Conservation (phyloP, 345 rosid genomes). For the Euphorbia tirucalli region DNA sequence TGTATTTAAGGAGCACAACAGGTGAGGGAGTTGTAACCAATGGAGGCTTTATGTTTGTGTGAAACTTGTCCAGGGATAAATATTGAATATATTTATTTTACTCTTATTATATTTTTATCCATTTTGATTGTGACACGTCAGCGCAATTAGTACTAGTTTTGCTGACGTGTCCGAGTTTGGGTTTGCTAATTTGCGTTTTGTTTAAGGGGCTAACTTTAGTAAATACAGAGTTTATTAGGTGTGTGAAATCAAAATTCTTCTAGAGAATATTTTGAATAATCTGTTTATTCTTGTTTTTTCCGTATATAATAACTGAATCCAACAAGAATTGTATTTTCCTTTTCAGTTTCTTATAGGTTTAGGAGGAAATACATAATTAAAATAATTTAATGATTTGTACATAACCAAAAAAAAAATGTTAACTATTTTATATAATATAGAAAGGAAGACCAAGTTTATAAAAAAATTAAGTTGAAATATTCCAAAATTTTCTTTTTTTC, state of each 20-base stretch:
- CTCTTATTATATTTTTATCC: no score
- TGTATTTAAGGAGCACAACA: not conserved
- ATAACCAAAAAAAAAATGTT: no score
- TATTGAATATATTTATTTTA: no score
- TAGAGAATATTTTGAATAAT: not conserved
- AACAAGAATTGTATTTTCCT: no score
- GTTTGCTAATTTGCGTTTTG: no score
- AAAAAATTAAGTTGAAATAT: no score
- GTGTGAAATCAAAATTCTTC: not conserved
- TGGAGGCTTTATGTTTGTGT: not conserved
- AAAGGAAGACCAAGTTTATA: no score
- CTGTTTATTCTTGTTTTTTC: not conserved
- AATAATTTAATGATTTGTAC: no score
- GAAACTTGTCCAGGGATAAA: not conserved
- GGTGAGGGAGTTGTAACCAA: slow-evolving; percentile 9
- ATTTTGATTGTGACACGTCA: not conserved
- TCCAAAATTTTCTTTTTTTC: no score
- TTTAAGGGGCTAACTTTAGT: not conserved
- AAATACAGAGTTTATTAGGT: not conserved
- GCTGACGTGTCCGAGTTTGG: not conserved
- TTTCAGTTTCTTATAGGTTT: no score
- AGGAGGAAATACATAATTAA: no score
- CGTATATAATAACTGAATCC: not conserved
- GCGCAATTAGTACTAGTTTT: not conserved
- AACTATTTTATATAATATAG: no score